Base-by-base conservation (phyloP, 352 stramenopile species). In the Phytopythium cucurbitacearum region DNA sequence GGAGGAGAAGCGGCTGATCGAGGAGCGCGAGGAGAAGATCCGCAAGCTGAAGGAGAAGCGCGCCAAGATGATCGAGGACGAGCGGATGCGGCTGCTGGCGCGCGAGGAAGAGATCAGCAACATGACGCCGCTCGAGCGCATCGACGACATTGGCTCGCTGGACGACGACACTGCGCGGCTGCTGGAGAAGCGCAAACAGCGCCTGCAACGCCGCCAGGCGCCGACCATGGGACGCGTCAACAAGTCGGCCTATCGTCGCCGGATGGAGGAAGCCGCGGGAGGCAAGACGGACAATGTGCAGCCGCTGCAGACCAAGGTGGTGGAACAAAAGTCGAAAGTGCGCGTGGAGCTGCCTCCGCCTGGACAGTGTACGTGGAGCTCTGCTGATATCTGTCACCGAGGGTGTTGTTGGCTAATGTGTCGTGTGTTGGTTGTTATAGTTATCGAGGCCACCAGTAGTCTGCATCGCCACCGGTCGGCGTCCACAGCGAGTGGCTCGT, bases 211-310 rank as follows among this genome's bases (percentile, higher is more conserved):
- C 11, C 72, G 76, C 41, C 78, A 91, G 11, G 80, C 80, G 12
- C 78, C 80, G 2, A 89, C 80, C 0, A 89, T 65, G 7, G 74
- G 73, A 6, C 70, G 84, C 48, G 73, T 94, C 21, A 91, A 90
- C 48, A 94, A 92, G 50, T 57, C 79, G 7, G 81, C 80, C 40
- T 89, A 87, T 58, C 76, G 84, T 37, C 78, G 80, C 57, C 79
- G 84, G 7, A 45, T 94, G 1, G 84, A 92, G 47, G 78, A 89
- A 64, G 76, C 71, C 7, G 80, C 77, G 2, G 84, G 84, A 43
- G 84, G 84, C 9, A 94, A 89, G 57, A 67, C 85, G n/a, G 75
- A 89, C 34, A 90, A 87, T 53, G 69, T 91, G 33, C 76, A 84
- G 57, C 80, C 78, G 12, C 54, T 89, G 42, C 79, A 83, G 37